Base-by-base conservation (phyloP, 2,329 filamentous ascomycete genomes). In the Neophaeococcomyces aloes region DNA sequence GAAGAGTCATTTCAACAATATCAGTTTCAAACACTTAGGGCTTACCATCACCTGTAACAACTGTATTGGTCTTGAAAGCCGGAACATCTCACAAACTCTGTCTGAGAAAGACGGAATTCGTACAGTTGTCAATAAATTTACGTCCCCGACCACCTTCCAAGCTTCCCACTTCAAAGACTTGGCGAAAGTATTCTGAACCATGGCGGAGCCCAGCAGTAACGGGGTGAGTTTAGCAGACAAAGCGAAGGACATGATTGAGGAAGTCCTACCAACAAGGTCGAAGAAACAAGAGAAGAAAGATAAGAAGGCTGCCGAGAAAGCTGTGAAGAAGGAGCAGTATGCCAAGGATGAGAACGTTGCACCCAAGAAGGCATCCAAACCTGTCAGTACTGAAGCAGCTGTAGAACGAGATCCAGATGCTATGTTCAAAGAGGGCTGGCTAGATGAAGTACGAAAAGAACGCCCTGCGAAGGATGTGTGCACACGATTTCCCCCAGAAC, bases 351-450 rank as follows among this genome's bases (percentile, higher is more conserved):
- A 61, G 27, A 60, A 58, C 44, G 47, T 54, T 44, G 42, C 48
- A 32, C 44, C 48, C 8, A 38, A 49, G 29, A 53, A 55, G 33
- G 43, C 52, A 21, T 50, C 59, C 40, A 57, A 56, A 48, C 52
- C 60, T n/a, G 49, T 49, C 25, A 62, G 60, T 33, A 52, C 57
- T 18, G 38, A 55, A 10, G 49, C 53, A 35, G 46, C 52, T 25
- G 52, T 46, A 17, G 56, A 63, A 14, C 57, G 57, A 36, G 68
- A 71, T 37, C 66, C 67, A 0, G 73, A 84, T 49, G 70, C 74
- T 52, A 87, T 88, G 75, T 89, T 88, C 70, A 84, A 85, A 65
- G 74, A 79, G 57, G 84, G 83, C 30, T 89, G 86, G 65, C 71
- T 88, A 29, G 70, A 74, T 40, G 77, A 81, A 3, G 81, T 88